A percentile compares a stretch with the other conserved stretches of the same genome.
Evolutionary conservation across 2,329 filamentous ascomycete genomes (phyloP).

Genomic region (Periconia digitata): DNA sequence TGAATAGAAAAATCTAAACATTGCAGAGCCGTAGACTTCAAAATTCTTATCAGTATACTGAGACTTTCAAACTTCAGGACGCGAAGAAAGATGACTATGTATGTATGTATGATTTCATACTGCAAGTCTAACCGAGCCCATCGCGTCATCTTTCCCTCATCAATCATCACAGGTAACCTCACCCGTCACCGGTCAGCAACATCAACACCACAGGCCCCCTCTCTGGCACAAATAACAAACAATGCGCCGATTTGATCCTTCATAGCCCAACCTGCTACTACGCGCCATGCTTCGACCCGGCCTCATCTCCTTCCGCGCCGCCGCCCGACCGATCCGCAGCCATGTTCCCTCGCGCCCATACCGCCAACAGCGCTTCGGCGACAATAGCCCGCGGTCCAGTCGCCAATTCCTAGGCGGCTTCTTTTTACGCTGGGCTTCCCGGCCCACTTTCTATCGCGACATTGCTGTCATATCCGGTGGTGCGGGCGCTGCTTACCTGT

Average conservation of each 20-base stretch:
- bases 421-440: slow-evolving; percentile 43
- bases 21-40: too few relatives aligned
- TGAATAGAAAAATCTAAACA: too few relatives aligned
- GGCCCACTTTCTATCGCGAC: slow-evolving; percentile 52
- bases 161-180: background rate
- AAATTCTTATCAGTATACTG: too few relatives aligned
- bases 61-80: too few relatives aligned
- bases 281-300: slow-evolving; percentile 6
- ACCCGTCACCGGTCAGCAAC: background rate
- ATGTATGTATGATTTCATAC: too few relatives aligned
- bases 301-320: slow-evolving; percentile 4
- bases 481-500: slow-evolving; percentile 62
- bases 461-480: slow-evolving; percentile 46
- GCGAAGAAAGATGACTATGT: too few relatives aligned
- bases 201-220: too few relatives aligned
- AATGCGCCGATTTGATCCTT: background rate
- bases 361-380: slow-evolving; percentile 25
- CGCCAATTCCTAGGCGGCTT: slow-evolving; percentile 31
- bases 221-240: too few relatives aligned
- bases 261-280: background rate
- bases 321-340: slow-evolving; percentile 1
- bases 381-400: slow-evolving; percentile 16
- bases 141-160: background rate
- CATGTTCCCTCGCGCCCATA: slow-evolving; percentile 22
- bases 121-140: background rate